phyloP scores from a whole-genome alignment of 108 stramenopile species.

The Fistulifera solaris region DNA sequence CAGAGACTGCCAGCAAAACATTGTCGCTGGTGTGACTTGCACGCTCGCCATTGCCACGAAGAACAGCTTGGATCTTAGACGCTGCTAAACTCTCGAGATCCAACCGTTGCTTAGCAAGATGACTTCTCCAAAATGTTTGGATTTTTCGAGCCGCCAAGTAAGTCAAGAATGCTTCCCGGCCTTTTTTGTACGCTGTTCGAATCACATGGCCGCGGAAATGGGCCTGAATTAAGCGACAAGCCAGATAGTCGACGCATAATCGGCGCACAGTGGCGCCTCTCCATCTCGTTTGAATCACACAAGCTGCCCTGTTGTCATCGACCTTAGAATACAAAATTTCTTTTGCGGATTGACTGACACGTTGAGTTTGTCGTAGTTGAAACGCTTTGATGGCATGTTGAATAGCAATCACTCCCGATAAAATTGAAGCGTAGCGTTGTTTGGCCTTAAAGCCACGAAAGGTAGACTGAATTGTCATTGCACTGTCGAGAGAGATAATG shows the following conservation, averaged over 20 bases:
- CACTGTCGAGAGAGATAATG: slow-evolving; percentile 12
- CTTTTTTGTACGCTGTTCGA: background rate
- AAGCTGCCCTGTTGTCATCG: background rate
- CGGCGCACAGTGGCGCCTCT: slow-evolving; percentile 3
- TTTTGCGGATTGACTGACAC: background rate
- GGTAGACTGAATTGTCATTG: slow-evolving; percentile 18
- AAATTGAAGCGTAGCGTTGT: background rate
- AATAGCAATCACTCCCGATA: background rate
- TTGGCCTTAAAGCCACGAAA: slow-evolving; percentile 21
- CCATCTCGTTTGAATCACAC: slow-evolving; percentile 14
- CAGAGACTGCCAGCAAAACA: background rate
- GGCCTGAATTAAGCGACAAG: background rate
- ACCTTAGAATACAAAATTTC: too few species aligned
- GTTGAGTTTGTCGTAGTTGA: slow-evolving; percentile 4
- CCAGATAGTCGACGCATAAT: background rate
- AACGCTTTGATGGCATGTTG: background rate
- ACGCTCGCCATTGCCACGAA: background rate
- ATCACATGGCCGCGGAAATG: background rate
- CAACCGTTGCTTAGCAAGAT: background rate
- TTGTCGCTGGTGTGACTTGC: background rate
- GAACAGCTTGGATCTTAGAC: background rate
- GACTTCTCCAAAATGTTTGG: slow-evolving; percentile 3
- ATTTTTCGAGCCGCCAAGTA: slow-evolving; percentile 2
- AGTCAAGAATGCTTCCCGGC: too few species aligned
- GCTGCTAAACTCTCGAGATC: background rate